Percentiles rank a stretch among this genome's conserved stretches.
phyloP scores from a whole-genome alignment of 352 stramenopile species.

The Elongisporangium senticosum region DNA sequence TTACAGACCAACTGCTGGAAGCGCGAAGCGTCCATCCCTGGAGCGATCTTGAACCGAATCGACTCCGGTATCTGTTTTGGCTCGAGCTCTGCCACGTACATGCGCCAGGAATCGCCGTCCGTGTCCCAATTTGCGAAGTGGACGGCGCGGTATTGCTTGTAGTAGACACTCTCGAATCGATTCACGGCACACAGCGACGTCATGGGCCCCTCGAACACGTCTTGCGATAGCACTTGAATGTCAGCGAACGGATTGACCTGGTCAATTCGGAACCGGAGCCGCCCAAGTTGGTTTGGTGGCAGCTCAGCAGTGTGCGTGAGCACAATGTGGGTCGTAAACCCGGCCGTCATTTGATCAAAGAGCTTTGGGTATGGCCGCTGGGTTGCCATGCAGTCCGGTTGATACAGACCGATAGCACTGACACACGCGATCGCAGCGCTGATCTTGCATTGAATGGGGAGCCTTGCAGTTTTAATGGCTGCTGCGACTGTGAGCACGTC shows the following conservation, averaged over 20 bases:
- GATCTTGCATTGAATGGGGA: conserved; percentile 29
- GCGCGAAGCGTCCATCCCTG: conserved; percentile 43
- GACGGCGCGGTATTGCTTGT: conserved; percentile 38
- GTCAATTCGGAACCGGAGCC: conserved; percentile 63
- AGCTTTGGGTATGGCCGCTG: conserved; percentile 50
- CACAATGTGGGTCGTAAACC: conserved; percentile 61
- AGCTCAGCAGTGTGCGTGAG: conserved; percentile 54
- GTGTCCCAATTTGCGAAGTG: conserved; percentile 43
- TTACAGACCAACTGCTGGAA: conserved; percentile 44
- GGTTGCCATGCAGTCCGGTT: conserved; percentile 27
- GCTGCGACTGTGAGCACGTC: conserved; percentile 41
- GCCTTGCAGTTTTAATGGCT: conserved; percentile 25
- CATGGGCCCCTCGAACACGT: conserved; percentile 59
- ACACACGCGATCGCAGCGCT: conserved; percentile 45
- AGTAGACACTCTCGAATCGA: conserved; percentile 55
- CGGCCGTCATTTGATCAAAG: conserved; percentile 59
- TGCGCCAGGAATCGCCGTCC: conserved; percentile 5
- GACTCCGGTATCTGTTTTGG: conserved; percentile 15
- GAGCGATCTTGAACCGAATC: conserved; percentile 38
- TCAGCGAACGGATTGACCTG: conserved; percentile 68
- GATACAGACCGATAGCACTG: conserved; percentile 47
- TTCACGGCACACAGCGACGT: conserved; percentile 47
- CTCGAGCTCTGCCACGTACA: conserved; percentile 30
- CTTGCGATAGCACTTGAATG: conserved; percentile 51
- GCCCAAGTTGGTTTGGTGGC: conserved; percentile 22